These are phyloP conservation scores for Fusarium citri DNA, from an alignment of 2,329 filamentous ascomycete genomes.

Conservation along the genomic window DNA sequence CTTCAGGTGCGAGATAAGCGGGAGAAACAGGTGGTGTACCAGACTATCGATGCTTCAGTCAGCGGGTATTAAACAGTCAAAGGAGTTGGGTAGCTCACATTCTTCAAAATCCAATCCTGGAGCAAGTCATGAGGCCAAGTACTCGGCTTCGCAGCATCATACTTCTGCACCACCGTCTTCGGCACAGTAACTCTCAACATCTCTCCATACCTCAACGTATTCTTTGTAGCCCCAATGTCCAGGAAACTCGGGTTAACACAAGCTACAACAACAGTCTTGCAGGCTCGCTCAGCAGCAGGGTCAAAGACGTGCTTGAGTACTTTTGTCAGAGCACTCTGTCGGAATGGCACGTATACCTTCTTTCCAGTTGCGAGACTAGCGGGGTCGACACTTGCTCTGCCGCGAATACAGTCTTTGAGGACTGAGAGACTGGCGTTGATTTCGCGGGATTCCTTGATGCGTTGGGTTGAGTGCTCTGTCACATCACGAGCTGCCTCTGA, in stretches of 20 bases:
- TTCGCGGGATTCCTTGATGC: constrained; percentile 60
- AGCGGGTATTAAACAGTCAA: neutral
- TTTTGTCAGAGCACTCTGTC: constrained; percentile 60
- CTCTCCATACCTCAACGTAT: constrained; percentile 62
- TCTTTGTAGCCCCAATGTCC: constrained; percentile 59
- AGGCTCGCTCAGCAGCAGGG: constrained; percentile 52
- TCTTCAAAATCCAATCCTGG: constrained; percentile 54
- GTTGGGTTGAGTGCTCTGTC: constrained; percentile 53
- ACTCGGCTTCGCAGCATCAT: constrained; percentile 48
- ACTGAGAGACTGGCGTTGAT: constrained; percentile 63
- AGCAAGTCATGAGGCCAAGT: constrained; percentile 56
- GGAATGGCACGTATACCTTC: constrained; percentile 58
- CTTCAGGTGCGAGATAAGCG: constrained; percentile 53
- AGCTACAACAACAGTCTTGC: constrained; percentile 59
- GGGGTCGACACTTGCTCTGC: constrained; percentile 53
- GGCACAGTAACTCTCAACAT: constrained; percentile 57
- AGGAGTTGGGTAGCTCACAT: constrained; percentile 48
- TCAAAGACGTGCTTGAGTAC: constrained; percentile 64
- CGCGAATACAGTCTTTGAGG: constrained; percentile 65
- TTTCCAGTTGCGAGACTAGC: constrained; percentile 38
- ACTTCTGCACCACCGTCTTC: constrained; percentile 35
- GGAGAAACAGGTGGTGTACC: constrained; percentile 52
- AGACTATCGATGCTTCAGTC: constrained; percentile 47
- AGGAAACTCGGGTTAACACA: constrained; percentile 61
- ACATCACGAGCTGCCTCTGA: constrained; percentile 61